Base-by-base conservation (phyloP, 441 rosid species). In the Aleurites moluccanus region DNA sequence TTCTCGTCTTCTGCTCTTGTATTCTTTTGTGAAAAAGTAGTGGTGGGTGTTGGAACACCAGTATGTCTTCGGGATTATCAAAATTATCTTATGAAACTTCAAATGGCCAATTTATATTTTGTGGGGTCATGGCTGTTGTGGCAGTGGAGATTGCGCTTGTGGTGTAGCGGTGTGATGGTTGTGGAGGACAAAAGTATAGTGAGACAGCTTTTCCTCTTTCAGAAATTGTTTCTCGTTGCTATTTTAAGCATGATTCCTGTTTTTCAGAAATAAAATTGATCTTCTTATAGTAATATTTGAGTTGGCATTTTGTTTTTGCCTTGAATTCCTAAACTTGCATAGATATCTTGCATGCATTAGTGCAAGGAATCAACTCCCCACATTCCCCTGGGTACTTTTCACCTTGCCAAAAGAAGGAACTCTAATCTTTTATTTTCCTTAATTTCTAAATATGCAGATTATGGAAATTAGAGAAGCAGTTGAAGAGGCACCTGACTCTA, bases 381-480 rank as follows among this genome's bases (percentile, higher is more conserved):
- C 40, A 38, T 38, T 38, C 40, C 6, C 7, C 33, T 30, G 33
- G 33, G 2, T 30, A 30, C n/a, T 7, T 14, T 23, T n/a, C 35
- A 53, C n/a, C 27, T 49, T 15, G 49, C 2, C 23, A 57, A 30
- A 23, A 40, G 75, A 52, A 8, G 23, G 28, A 60, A 38, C 13
- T 63, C 10, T 63, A 20, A 38, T 62, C 14, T 20, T 25, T 42
- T 62, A 61, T 33, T 50, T 57, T 80, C 64, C 57, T 49, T 59
- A 61, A 66, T 72, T 49, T 73, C 53, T 74, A 45, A 74, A 42
- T 15, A 20, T 79, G 77, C 89, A 93, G 98, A 85, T 96, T 77
- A 87, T 96, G 97, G 96, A 96, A 79, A 87, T 96, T 72, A 89
- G 99, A 81, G 98, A 93, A 88, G 87, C 92, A 20, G 93, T 96